Conservation (phyloP, 148 eudicot genomes). For the Spergularia marina region DNA sequence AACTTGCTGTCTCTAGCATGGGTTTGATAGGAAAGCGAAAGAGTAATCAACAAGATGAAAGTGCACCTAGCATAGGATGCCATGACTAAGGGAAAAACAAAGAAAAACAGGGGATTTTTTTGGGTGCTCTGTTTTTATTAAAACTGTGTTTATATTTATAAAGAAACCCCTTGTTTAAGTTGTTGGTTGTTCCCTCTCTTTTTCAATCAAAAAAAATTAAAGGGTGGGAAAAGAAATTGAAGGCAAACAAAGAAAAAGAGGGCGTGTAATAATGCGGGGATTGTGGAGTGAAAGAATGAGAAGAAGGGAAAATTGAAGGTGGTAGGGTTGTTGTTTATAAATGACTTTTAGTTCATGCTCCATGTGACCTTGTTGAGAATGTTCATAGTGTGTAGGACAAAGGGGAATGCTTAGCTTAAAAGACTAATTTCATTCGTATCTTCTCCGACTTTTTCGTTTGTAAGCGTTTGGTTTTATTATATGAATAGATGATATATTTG, state of each 20-base stretch:
- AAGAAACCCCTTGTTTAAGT: background rate
- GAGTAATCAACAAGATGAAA: slow-evolving; percentile 14
- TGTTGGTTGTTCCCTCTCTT: slow-evolving; percentile 4
- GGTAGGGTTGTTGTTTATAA: slow-evolving; percentile 30
- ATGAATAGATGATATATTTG: too few species aligned
- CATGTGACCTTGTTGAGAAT: slow-evolving; percentile 30
- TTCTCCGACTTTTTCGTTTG: too few species aligned
- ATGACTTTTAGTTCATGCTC: slow-evolving; percentile 30
- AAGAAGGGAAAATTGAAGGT: slow-evolving; percentile 11
- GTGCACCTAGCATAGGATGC: slow-evolving; percentile 30
- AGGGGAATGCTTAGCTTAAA: background rate
- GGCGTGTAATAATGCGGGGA: slow-evolving; percentile 35
- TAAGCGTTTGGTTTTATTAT: too few species aligned
- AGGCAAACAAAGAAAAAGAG: slow-evolving; percentile 3
- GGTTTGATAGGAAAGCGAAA: slow-evolving; percentile 17
- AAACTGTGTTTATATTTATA: slow-evolving; percentile 14
- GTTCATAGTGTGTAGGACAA: slow-evolving; percentile 28
- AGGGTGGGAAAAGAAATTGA: background rate
- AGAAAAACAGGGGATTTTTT: background rate
- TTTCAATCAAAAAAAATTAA: slow-evolving; percentile 19
- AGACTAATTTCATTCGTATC: too few species aligned
- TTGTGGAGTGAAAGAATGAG: slow-evolving; percentile 24
- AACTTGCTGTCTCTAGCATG: slow-evolving; percentile 42
- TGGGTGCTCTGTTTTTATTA: slow-evolving; percentile 2
- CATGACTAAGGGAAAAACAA: slow-evolving; percentile 16